Evolutionary conservation across 805 yeast genomes (phyloP), one percentile per base, ranked within the genome.

Genomic region (Scheffersomyces amazonensis): DNA sequence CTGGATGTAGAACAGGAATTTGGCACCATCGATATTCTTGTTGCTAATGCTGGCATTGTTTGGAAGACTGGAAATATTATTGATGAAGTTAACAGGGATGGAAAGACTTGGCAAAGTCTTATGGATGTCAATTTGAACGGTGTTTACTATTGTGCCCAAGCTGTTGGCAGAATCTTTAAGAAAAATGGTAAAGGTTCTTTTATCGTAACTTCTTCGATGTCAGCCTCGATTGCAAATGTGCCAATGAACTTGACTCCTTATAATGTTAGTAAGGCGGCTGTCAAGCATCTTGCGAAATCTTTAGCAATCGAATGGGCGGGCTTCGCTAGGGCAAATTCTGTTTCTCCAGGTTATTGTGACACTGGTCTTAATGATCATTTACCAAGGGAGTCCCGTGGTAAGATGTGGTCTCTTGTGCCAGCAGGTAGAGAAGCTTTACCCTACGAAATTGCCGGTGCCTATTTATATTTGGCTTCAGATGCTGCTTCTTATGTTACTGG

Each of bases 401-500:
- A 39, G 32, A 56, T 60, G 63, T 55, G 56, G 53, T 41, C 42
- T 15, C 54, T 64, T 53, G 64, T 58, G 77, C 91, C 93, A 40
- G 51, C 80, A 67, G 91, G 90, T 22, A 77, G 95, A 57, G 80
- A 83, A 54, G 93, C 81, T 20, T 59, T 68, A 31, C 85, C 89
- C 20, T 71, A 75, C 43, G 95, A 86, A 58, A 68, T 86, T 42
- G 79, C 76, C n/a, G 95, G 95, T 42, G 89, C 89, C 16, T 85
- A 81, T 62, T 60, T 86, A 35, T 87, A 81, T 66, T 64, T 86
- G 47, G 91, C 89, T 5, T 79, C 87, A 30, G 83, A 83, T 54
- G 95, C 93, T 9, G 76, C 89, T 27, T 74, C 85, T 10, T 87
- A 75, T 63, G 78, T 89, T 37, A 81, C 91, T 3, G 95, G 95